phyloP scores from a whole-genome alignment of 2,329 filamentous ascomycete genomes.

The Hypoxylon sp. region DNA sequence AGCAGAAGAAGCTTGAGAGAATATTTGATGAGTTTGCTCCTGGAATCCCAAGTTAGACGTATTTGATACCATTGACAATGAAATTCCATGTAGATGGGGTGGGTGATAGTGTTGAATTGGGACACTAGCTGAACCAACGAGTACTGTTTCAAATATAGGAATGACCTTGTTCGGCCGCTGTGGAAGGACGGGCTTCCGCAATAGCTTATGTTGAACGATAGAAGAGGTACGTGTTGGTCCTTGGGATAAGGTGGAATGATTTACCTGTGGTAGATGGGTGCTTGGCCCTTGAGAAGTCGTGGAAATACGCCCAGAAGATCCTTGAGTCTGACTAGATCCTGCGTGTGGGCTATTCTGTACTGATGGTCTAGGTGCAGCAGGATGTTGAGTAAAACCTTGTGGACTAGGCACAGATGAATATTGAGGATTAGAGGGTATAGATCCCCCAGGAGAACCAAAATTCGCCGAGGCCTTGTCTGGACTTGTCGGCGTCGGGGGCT shows the following conservation, averaged over 20 bases:
- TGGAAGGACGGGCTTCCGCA: conserved; percentile 30
- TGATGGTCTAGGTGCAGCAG: not conserved
- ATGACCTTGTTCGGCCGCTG: conserved; percentile 16
- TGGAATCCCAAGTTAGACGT: conserved; percentile 18
- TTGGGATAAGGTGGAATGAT: conserved; percentile 11
- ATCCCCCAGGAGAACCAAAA: conserved; percentile 8
- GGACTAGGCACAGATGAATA: conserved; percentile 8
- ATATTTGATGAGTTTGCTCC: conserved; percentile 4
- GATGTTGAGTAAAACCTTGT: conserved; percentile 12
- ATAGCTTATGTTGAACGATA: conserved; percentile 22
- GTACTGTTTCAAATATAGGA: conserved; percentile 2
- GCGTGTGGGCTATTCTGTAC: conserved; percentile 2
- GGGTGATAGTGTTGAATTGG: conserved; percentile 12
- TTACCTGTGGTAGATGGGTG: conserved; percentile 24
- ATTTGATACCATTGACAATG: conserved; percentile 1
- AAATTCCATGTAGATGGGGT: conserved; percentile 9
- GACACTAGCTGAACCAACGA: conserved; percentile 11
- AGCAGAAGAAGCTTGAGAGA: conserved; percentile 15
- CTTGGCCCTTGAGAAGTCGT: conserved; percentile 3
- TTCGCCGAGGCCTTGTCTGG: conserved; percentile 30
- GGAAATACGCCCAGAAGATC: conserved; percentile 1
- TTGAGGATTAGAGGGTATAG: conserved; percentile 27
- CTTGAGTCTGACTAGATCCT: conserved; percentile 15
- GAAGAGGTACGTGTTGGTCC: conserved; percentile 3
- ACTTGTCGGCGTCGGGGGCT: conserved; percentile 39